These are phyloP conservation scores for Mrakiaceae sp. DNA, from an alignment of 1,284 basidiomycete genomes.

Conservation along the genomic window DNA sequence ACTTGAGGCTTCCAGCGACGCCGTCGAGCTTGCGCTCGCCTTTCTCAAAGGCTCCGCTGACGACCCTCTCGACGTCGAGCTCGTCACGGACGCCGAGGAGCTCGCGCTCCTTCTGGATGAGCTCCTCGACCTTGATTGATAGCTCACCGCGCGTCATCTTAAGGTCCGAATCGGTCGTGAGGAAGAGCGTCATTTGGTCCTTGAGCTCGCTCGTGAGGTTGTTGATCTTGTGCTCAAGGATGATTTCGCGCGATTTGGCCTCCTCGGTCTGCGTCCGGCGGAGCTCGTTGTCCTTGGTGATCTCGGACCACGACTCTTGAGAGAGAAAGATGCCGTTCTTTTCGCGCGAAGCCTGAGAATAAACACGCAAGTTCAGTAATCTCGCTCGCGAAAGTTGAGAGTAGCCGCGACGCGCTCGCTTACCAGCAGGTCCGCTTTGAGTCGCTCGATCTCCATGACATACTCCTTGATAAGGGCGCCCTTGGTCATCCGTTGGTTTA, in stretches of 20 bases:
- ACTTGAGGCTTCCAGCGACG: conserved; percentile 58
- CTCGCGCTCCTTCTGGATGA: conserved; percentile 46
- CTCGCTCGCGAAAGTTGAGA: not conserved
- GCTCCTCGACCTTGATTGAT: conserved; percentile 44
- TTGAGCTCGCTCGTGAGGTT: conserved; percentile 81
- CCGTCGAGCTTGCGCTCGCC: conserved; percentile 61
- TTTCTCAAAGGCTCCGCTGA: conserved; percentile 61
- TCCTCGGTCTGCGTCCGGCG: conserved; percentile 65
- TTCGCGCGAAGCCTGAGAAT: conserved; percentile 58
- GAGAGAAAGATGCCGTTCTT: conserved; percentile 92
- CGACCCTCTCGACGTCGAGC: conserved; percentile 62
- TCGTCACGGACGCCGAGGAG: conserved; percentile 46
- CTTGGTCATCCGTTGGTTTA: conserved; percentile 89
- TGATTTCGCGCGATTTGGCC: conserved; percentile 65
- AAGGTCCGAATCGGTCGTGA: conserved; percentile 62
- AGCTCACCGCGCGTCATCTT: conserved; percentile 48
- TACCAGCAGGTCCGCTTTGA: conserved; percentile 73
- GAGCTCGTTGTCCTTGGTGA: conserved; percentile 63
- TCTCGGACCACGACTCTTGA: conserved; percentile 66
- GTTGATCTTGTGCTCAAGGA: conserved; percentile 68
- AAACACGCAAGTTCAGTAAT: not conserved
- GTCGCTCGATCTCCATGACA: conserved; percentile 83
- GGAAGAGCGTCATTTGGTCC: conserved; percentile 64
- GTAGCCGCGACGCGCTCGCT: not conserved
- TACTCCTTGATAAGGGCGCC: conserved; percentile 91